phyloP scores from a whole-genome alignment of 2,329 filamentous ascomycete species.

The Hypoxylon sp. region DNA sequence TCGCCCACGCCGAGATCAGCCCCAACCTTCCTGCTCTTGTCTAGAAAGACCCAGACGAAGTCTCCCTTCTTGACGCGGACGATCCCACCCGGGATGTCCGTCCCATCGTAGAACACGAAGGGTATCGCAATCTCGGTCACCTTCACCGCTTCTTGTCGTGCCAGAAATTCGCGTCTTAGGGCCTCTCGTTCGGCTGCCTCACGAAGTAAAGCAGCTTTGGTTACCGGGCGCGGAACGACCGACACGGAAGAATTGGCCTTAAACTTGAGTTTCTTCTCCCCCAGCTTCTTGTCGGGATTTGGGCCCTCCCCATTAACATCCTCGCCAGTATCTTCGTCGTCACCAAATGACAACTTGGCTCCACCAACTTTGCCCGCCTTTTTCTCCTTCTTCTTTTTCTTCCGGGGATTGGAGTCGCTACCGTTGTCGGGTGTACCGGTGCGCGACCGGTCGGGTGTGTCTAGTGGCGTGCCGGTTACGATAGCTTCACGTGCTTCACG shows the following conservation, averaged over 20 bases:
- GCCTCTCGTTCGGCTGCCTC: conserved; percentile 82
- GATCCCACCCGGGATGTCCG: conserved; percentile 86
- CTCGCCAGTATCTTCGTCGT: conserved; percentile 68
- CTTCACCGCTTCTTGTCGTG: conserved; percentile 88
- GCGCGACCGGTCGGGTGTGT: conserved; percentile 66
- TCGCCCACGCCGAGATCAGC: conserved; percentile 83
- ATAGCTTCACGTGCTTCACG: conserved; percentile 80
- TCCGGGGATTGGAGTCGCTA: conserved; percentile 57
- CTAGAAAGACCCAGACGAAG: conserved; percentile 91
- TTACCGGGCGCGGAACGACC: conserved; percentile 76
- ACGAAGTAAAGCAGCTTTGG: conserved; percentile 81
- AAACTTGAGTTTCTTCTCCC: conserved; percentile 64
- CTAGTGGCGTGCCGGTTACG: conserved; percentile 54
- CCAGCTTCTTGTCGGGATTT: conserved; percentile 15
- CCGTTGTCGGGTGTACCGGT: conserved; percentile 64
- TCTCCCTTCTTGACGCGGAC: conserved; percentile 95
- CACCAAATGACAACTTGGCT: conserved; percentile 75
- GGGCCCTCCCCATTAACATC: conserved; percentile 64
- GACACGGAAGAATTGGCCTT: conserved; percentile 73
- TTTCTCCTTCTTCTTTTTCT: conserved; percentile 65
- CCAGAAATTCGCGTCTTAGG: conserved; percentile 84
- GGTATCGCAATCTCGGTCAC: conserved; percentile 90
- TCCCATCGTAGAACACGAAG: conserved; percentile 97
- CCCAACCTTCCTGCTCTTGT: conserved; percentile 90
- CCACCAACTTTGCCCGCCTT: conserved; percentile 57